Conservation (phyloP, 202 grass and related monocot genomes). For the Schoenoplectus triqueter region DNA sequence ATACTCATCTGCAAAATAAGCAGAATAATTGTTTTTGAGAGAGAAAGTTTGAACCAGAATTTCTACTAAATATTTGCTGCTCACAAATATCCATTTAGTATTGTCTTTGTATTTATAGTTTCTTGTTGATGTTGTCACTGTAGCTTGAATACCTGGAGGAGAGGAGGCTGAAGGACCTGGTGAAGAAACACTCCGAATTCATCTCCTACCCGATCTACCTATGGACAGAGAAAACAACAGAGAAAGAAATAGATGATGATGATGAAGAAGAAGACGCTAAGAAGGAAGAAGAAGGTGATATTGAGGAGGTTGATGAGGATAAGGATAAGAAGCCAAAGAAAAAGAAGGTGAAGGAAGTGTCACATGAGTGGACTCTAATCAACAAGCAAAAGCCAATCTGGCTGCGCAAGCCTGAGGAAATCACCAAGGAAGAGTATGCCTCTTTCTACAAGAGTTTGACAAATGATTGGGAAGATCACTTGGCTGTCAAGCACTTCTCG, state of each 20-base stretch:
- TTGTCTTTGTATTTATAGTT: background rate
- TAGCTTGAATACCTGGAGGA: slow-evolving; percentile 82
- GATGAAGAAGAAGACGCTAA: slow-evolving; percentile 40
- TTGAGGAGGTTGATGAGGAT: slow-evolving; percentile 54
- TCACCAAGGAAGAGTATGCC: slow-evolving; percentile 50
- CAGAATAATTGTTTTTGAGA: no score
- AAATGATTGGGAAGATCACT: slow-evolving; percentile 63
- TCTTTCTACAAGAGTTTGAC: slow-evolving; percentile 80
- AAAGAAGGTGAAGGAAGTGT: slow-evolving; percentile 65
- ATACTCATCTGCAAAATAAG: no score
- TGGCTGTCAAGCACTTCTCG: slow-evolving; percentile 49
- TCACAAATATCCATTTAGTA: background rate
- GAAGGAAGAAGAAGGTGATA: slow-evolving; percentile 55
- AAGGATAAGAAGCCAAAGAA: slow-evolving; percentile 37
- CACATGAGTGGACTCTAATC: slow-evolving; percentile 64
- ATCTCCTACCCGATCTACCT: slow-evolving; percentile 87
- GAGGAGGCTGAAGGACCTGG: slow-evolving; percentile 66
- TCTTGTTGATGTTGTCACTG: background rate
- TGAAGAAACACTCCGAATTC: slow-evolving; percentile 87
- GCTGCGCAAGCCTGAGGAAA: slow-evolving; percentile 46
- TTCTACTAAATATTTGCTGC: no score
- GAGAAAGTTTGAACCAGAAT: no score
- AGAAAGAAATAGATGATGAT: slow-evolving; percentile 84
- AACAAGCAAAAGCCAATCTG: slow-evolving; percentile 78
- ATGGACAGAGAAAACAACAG: slow-evolving; percentile 82